Evolutionary conservation across 1,139 yeast genomes (phyloP), one percentile per base, ranked within the genome.

Genomic region (Groenewaldozyma auringiensis): DNA sequence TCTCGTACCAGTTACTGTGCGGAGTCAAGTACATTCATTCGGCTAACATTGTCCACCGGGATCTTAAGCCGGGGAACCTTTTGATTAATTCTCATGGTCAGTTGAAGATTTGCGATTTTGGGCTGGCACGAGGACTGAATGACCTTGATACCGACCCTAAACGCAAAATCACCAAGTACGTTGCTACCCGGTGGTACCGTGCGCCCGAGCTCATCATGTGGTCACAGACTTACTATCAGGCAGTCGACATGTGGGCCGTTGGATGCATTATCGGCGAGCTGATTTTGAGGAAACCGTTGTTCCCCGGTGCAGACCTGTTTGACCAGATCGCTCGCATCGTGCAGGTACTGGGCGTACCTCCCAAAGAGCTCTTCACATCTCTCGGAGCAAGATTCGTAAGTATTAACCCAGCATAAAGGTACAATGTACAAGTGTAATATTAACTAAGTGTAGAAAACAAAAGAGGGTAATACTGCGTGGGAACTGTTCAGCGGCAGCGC

Each of bases 181-280:
- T 89, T 16, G 96, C 96, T 2, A 89, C 97, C 0, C 69, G 97
- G 50, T 89, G 96, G 96, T 89, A 89, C 60, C 69, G 96, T 45
- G 96, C 96, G 0, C 97, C 97, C 0, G 97, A 89, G 60, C 70
- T 89, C 47, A 78, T 88, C 50, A 68, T 88, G 48, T 77, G 85
- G 20, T 74, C 75, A 43, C 72, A 74, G 48, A 68, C 65, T 46
- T 71, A 70, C 47, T 65, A 70, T 1, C 64, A 65, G 45, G 68
- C 67, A 18, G 84, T 88, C 46, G 97, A 88, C 62, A 74, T 88
- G 53, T 88, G 97, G 97, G 85, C 95, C 0, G 89, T 85, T 17
- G 97, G 96, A 1, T 88, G 96, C 66, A 86, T 88, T 43, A 69
- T 88, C 48, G 95, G 95, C 0, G 97, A 88, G 62, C 68, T 88